A percentile compares a stretch with the other conserved stretches of the same genome.
Conservation (phyloP, 75 land plant genomes). For the Selaginella moellendorffii region DNA sequence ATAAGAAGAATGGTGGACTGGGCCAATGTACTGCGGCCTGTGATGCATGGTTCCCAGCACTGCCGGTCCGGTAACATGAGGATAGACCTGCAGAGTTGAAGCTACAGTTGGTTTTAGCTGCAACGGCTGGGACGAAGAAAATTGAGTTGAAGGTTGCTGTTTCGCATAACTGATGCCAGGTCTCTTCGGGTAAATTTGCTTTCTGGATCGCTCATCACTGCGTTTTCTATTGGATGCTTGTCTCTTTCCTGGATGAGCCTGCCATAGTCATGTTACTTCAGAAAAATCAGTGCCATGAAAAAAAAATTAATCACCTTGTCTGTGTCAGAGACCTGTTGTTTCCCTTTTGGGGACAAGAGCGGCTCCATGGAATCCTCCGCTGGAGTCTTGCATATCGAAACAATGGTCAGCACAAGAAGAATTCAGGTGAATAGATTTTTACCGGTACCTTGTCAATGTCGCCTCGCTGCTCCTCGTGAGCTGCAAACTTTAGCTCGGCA, state of each 20-base stretch:
- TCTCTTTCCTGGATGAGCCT: constrained; percentile 19
- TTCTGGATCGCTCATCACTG: constrained; percentile 11
- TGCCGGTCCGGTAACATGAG: constrained; percentile 1
- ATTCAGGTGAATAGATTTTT: neutral
- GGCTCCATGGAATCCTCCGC: neutral
- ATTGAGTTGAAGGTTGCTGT: neutral
- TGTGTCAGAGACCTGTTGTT: constrained; percentile 10
- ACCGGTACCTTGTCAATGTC: constrained; percentile 1
- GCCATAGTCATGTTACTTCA: no score
- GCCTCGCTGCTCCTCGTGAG: constrained; percentile 1
- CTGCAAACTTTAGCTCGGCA: neutral
- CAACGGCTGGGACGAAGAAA: constrained; percentile 6
- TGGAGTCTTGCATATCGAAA: neutral
- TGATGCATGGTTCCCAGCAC: neutral
- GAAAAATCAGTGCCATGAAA: no score
- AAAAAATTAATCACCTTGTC: constrained; percentile 13
- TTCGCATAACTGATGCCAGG: neutral
- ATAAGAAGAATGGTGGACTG: constrained; percentile 20
- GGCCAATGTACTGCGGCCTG: constrained; percentile 15
- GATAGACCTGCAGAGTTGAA: neutral
- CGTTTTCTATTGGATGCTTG: constrained; percentile 18
- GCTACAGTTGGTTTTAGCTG: constrained; percentile 6
- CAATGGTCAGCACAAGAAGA: no score
- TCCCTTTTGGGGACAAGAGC: neutral
- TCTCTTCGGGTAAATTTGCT: constrained; percentile 5